Conservation (phyloP, 768 basidiomycete genomes). For the Pisolithus microcarpus region DNA sequence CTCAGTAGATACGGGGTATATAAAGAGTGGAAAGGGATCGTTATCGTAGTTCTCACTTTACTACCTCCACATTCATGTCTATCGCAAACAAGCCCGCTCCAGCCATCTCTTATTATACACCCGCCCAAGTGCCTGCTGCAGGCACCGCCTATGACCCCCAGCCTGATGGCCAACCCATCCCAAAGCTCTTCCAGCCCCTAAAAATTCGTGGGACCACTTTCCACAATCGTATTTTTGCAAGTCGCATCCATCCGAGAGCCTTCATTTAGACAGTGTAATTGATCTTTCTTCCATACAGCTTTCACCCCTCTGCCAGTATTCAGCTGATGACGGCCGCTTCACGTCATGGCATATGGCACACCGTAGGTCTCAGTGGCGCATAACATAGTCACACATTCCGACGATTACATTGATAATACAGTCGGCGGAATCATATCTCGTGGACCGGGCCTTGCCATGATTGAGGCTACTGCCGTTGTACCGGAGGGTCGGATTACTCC, state of each 20-base stretch:
- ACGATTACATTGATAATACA: not conserved
- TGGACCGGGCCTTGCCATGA: conserved; percentile 60
- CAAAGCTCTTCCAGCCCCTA: conserved; percentile 56
- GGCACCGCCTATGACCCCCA: conserved; percentile 39
- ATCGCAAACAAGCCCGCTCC: conserved; percentile 34
- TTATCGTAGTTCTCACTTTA: too few species aligned
- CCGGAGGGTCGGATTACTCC: conserved; percentile 75
- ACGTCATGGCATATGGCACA: conserved; percentile 85
- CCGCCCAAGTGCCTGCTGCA: conserved; percentile 36
- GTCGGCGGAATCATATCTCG: conserved; percentile 56
- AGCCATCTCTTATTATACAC: conserved; percentile 40
- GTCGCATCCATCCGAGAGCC: too few species aligned
- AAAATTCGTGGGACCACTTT: conserved; percentile 54
- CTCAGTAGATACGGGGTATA: too few species aligned
- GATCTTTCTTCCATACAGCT: conserved; percentile 22
- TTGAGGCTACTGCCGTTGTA: conserved; percentile 70
- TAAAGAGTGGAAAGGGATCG: too few species aligned
- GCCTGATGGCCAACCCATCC: conserved; percentile 33
- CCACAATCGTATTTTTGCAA: conserved; percentile 71
- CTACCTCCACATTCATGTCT: not conserved
- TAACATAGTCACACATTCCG: conserved; percentile 22
- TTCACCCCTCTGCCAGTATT: conserved; percentile 81
- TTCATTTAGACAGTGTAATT: conserved; percentile 12
- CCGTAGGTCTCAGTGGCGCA: conserved; percentile 34
- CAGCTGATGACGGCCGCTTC: conserved; percentile 61